phyloP scores from a whole-genome alignment of 1,284 basidiomycete genomes.

The Tylopilus orsonianus region DNA sequence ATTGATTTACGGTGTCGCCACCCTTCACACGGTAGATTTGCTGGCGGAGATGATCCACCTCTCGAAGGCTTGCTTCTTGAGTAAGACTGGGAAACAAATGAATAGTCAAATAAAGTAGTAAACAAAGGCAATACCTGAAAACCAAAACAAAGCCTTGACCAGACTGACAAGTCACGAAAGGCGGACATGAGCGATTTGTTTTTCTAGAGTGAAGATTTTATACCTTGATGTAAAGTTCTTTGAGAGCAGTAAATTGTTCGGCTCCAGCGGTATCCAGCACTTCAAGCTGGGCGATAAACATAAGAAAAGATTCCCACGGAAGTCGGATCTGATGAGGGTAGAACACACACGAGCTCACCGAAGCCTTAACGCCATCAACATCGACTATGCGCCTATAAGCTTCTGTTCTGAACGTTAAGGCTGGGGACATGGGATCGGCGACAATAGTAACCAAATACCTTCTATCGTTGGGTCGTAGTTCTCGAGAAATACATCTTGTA shows the following conservation, averaged over 20 bases:
- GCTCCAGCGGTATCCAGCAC: constrained; percentile 88
- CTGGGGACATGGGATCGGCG: constrained; percentile 1
- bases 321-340: constrained; percentile 11
- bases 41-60: constrained; percentile 76
- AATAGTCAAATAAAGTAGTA: constrained; percentile 6
- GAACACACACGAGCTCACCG: constrained; percentile 42
- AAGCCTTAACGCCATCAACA: constrained; percentile 60
- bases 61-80: constrained; percentile 73
- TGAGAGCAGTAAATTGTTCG: constrained; percentile 81
- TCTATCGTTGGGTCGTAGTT: constrained; percentile 83
- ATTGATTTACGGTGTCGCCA: constrained; percentile 51
- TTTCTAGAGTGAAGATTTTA: background rate
- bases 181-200: constrained; percentile 1
- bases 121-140: constrained; percentile 56
- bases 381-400: constrained; percentile 57
- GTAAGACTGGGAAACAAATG: constrained; percentile 53
- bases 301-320: constrained; percentile 15
- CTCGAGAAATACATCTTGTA: constrained; percentile 72
- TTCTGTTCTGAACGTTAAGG: constrained; percentile 14
- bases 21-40: constrained; percentile 81
- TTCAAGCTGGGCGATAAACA: constrained; percentile 56
- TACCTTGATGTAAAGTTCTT: constrained; percentile 79
- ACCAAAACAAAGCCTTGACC: constrained; percentile 81
- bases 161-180: constrained; percentile 40
- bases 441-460: constrained; percentile 44